These are phyloP conservation scores for Chloropicon primus DNA, from an alignment of 139 green algal genomes.

Conservation along the genomic window DNA sequence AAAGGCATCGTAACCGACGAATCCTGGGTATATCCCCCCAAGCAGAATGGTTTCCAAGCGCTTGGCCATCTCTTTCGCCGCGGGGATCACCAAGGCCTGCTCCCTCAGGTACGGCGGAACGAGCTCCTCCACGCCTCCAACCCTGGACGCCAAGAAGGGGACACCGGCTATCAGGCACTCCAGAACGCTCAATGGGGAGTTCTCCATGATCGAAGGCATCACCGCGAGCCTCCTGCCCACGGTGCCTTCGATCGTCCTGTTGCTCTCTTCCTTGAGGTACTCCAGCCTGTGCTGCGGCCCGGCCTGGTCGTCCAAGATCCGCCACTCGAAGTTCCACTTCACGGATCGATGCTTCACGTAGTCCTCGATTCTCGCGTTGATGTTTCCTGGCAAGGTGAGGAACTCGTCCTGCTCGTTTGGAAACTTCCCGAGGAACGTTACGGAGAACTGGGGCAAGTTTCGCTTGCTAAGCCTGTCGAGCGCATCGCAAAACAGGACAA, in stretches of 20 bases:
- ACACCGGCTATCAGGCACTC: constrained; percentile 7
- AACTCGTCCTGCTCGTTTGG: not conserved
- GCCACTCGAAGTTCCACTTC: constrained; percentile 6
- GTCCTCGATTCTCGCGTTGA: not conserved
- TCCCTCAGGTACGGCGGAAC: constrained; percentile 3
- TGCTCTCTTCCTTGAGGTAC: not conserved
- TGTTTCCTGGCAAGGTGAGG: not conserved
- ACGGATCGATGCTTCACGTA: constrained; percentile 1
- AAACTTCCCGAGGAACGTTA: not conserved
- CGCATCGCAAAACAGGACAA: not conserved
- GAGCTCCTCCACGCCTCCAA: constrained; percentile 8
- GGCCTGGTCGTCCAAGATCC: constrained; percentile 7
- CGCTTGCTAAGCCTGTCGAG: not conserved
- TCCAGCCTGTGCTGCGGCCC: not conserved
- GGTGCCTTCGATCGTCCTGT: not conserved
- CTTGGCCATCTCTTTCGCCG: constrained; percentile 8
- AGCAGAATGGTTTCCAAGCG: not conserved
- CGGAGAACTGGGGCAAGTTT: not conserved
- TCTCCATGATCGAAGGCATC: constrained; percentile 6
- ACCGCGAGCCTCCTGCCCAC: constrained; percentile 4
- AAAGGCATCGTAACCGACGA: not conserved
- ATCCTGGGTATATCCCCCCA: not conserved
- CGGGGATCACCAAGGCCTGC: constrained; percentile 3
- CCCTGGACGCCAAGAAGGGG: not conserved
- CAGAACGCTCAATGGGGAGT: constrained; percentile 7